Evolutionary conservation across 257 asterid species (phyloP).

Genomic region (Solanum arcanum): DNA sequence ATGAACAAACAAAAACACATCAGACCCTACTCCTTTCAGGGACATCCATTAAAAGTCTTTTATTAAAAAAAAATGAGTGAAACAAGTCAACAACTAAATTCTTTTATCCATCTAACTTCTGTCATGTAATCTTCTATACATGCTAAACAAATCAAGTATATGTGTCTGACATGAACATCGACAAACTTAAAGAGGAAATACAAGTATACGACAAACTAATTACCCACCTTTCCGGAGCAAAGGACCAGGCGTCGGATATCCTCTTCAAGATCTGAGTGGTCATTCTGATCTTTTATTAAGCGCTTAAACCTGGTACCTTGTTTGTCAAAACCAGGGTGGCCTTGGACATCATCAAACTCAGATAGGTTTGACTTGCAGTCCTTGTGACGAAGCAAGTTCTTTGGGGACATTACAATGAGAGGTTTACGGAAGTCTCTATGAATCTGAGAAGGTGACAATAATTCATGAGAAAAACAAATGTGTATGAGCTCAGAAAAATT

Average conservation of each 20-base stretch:
- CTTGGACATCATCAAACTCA: constrained; percentile 87
- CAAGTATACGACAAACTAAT: neutral
- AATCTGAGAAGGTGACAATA: constrained; percentile 30
- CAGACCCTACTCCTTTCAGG: neutral
- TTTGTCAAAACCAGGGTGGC: constrained; percentile 96
- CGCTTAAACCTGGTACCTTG: constrained; percentile 98
- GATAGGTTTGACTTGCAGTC: constrained; percentile 86
- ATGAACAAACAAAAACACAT: neutral
- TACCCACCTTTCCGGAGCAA: constrained; percentile 86
- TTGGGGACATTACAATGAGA: constrained; percentile 89
- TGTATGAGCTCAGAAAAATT: neutral
- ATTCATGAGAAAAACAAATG: constrained; percentile 10
- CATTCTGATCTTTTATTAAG: constrained; percentile 75
- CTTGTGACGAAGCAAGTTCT: constrained; percentile 87
- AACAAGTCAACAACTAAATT: neutral
- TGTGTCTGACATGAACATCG: neutral
- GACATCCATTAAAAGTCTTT: neutral
- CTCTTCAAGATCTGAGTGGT: constrained; percentile 72
- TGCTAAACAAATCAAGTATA: neutral
- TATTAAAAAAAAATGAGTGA: neutral
- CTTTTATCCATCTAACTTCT: neutral
- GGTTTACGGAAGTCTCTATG: constrained; percentile 95
- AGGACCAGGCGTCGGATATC: constrained; percentile 76
- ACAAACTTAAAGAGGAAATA: neutral
- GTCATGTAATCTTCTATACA: neutral